These are phyloP conservation scores for Craterostigma plantagineum DNA, from an alignment of 257 asterid species.

Conservation along the genomic window DNA sequence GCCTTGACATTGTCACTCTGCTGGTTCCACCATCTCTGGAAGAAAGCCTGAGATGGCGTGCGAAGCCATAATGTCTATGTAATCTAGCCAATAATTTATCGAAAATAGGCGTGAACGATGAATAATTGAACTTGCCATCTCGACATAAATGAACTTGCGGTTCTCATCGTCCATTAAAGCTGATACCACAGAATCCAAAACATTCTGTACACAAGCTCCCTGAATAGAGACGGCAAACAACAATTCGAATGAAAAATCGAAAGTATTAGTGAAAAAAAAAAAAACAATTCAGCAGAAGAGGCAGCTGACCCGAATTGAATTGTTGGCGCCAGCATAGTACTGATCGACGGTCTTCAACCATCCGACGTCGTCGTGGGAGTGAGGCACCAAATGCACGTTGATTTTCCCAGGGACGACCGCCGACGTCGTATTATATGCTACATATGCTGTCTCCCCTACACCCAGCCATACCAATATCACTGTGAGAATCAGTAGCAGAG, in stretches of 20 bases:
- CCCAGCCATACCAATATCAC: too few species aligned
- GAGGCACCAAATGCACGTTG: conserved; percentile 71
- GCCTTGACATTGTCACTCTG: conserved; percentile 38
- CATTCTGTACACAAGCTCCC: conserved; percentile 80
- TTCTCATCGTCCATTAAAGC: conserved; percentile 47
- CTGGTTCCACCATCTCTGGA: conserved; percentile 74
- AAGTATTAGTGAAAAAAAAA: too few species aligned
- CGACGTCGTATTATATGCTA: conserved; percentile 32
- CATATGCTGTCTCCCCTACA: conserved; percentile 7
- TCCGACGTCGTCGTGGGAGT: conserved; percentile 76
- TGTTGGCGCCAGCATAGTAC: conserved; percentile 63
- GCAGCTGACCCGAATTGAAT: conserved; percentile 32
- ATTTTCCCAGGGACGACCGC: conserved; percentile 23
- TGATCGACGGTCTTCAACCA: conserved; percentile 80
- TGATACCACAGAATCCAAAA: conserved; percentile 50
- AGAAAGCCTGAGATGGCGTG: conserved; percentile 36
- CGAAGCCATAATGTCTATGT: background rate
- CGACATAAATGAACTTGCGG: conserved; percentile 66
- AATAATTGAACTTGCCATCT: conserved; percentile 28
- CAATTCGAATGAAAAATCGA: background rate
- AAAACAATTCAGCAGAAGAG: background rate
- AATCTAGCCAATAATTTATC: background rate
- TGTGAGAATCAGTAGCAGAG: too few species aligned
- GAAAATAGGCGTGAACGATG: background rate
- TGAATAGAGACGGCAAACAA: conserved; percentile 11